These are phyloP conservation scores for Stephania yunnanensis DNA, from an alignment of 164 flowering plant species.

Conservation along the genomic window DNA sequence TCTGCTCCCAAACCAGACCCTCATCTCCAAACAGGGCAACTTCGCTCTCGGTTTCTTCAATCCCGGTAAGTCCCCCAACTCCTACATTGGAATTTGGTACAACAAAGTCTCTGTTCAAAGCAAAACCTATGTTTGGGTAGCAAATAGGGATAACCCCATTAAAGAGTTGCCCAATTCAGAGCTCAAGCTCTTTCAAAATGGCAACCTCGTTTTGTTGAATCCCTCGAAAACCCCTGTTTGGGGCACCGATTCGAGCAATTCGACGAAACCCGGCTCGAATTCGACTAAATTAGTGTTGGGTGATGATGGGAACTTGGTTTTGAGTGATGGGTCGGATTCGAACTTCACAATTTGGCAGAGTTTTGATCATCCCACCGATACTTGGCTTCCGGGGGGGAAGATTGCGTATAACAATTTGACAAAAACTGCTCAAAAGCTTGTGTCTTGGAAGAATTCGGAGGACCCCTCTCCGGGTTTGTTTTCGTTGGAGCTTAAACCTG, in stretches of 20 bases:
- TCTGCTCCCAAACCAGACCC: constrained; percentile 18
- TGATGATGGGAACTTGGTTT: constrained; percentile 28
- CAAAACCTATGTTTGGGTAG: constrained; percentile 23
- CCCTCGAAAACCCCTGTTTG: constrained; percentile 17
- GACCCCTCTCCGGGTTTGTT: constrained; percentile 58
- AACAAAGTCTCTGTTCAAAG: constrained; percentile 4
- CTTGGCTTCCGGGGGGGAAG: constrained; percentile 50
- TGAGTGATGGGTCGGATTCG: constrained; percentile 20
- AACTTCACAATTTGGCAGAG: constrained; percentile 54
- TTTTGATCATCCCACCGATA: constrained; percentile 33
- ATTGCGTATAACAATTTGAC: constrained; percentile 34
- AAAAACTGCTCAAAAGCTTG: constrained; percentile 27
- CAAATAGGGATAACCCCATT: constrained; percentile 23
- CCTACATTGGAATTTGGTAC: constrained; percentile 26
- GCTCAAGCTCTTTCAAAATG: constrained; percentile 18
- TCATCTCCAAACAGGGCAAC: constrained; percentile 11
- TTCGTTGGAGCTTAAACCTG: constrained; percentile 7
- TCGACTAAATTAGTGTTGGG: constrained; percentile 20
- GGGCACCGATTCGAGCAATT: constrained; percentile 19
- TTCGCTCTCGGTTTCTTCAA: constrained; percentile 23
- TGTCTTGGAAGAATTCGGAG: constrained; percentile 57
- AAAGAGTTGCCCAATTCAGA: constrained; percentile 7
- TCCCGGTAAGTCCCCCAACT: constrained; percentile 17
- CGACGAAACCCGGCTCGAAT: constrained; percentile 2
- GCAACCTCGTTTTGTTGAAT: constrained; percentile 20